Base-by-base conservation (phyloP, 257 asterid species). In the Lycium ferocissimum region DNA sequence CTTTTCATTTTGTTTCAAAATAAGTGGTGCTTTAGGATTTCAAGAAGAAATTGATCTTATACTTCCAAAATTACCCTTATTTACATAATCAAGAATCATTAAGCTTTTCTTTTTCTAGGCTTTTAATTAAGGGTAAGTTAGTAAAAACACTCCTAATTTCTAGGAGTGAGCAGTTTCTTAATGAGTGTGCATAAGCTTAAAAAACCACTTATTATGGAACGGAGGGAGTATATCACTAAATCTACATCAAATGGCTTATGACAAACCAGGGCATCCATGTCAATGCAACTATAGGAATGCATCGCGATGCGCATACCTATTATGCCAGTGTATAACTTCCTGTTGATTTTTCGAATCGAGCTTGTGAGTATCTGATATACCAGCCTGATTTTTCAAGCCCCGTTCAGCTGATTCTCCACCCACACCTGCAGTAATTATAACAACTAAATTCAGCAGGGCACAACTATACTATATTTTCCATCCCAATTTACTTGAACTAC, bases 291-390 rank as follows among this genome's bases (percentile, higher is more conserved):
- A 76, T 7, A 4, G 79, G 85, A 51, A 65, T 3, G 33, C 15
- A 26, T 54, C 58, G n/a, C 47, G 37, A 82, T 9, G 59, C 18
- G 56, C 15, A 81, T 91, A 97, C 99, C 96, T 92, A 75, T 90
- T 91, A 85, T 97, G 99, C 99, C 99, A 94, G 88, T 95, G 98
- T 85, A 95, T 88, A 87, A 93, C 95, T 90, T 95, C 98, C 86
- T 93, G 97, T 56, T 92, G 93, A 89, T 89, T 92, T 91, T 93
- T 94, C 80, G 92, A 91, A 85, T 92, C 97, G 1, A 86, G 95
- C 86, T 95, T 96, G 88, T 90, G 91, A 78, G 92, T 79, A 45
- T 95, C 97, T 54, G 94, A 86, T 53, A 90, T 76, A 75, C 92
- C 95, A 65, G 89, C 93, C 84, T 86, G 97, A 79, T 49, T 89